Evolutionary conservation across 2,329 filamentous ascomycete species (phyloP), one percentile per base, ranked within the genome.

Genomic region (Verticillium isaacii): DNA sequence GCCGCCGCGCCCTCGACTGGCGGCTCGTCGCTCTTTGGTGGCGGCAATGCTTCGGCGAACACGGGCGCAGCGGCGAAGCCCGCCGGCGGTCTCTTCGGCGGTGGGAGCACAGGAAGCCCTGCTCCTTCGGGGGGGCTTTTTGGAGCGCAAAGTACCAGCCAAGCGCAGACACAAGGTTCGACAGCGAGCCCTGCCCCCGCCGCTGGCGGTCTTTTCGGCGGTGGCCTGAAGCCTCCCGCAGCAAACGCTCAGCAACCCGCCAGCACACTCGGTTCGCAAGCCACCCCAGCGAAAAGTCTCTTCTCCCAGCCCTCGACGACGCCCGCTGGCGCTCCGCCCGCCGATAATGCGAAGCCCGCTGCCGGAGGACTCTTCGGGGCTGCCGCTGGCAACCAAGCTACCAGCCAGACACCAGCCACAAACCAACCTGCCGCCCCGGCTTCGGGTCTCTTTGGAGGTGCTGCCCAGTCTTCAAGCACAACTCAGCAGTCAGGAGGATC

Each of bases 241-340:
- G 56, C 56, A 36, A 58, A n/a, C 56, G 19, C 56, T 54, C 32
- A 57, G 60, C 41, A 64, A 41, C 68, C 29, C 60, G 66, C 59
- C 32, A 52, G 61, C 25, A 45, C 45, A 15, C 56, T 71, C 32
- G 65, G 68, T 25, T 61, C 68, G 29, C 67, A 73, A 56, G 71
- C 75, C 23, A 81, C 78, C 23, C 78, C 78, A 32, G 76, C 77
- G n/a, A 85, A 84, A 70, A 78, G 81, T 17, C 63, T 76, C 60
- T 79, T 84, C 61, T 66, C 72, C n/a, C 67, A 83, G 37, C 74
- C 76, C 60, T 85, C 83, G 19, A 85, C 82, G 2, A 85, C 83
- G 39, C 82, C 83, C 17, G 82, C 83, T 25, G 83, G 83, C 39
- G 78, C 80, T n/a, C 83, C 83, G 61, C 82, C 82, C 0, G 68